A percentile compares a stretch with the other conserved stretches of the same genome.
phyloP scores from a whole-genome alignment of 495 filamentous ascomycete species.

The Cryomyces minteri region DNA sequence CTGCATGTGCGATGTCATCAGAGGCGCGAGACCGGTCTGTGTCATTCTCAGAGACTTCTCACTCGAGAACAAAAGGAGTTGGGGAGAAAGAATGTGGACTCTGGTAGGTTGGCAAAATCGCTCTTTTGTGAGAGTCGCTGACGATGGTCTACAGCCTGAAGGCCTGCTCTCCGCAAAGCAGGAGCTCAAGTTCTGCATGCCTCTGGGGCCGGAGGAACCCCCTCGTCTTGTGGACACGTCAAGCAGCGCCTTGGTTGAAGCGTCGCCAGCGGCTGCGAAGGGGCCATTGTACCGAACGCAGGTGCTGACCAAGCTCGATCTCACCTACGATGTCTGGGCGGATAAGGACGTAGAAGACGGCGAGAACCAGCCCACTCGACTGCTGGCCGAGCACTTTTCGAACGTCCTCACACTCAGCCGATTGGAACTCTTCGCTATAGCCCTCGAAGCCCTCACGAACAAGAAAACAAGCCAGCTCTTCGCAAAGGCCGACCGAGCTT shows the following conservation, averaged over 20 bases:
- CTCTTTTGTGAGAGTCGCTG: too few species aligned
- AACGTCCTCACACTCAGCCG: neutral
- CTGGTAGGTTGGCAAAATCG: too few species aligned
- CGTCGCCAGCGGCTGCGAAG: neutral
- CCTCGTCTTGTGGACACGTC: neutral
- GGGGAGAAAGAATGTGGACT: conserved; percentile 1
- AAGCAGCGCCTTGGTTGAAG: neutral
- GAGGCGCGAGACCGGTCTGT: neutral
- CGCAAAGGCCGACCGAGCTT: neutral
- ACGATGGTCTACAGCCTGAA: too few species aligned
- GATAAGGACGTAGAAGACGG: neutral
- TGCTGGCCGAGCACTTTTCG: conserved; percentile 1
- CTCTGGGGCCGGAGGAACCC: neutral
- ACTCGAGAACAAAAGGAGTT: neutral
- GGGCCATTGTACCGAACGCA: neutral
- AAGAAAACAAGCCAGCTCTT: neutral
- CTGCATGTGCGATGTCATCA: conserved; percentile 1
- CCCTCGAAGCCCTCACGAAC: neutral
- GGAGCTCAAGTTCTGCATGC: neutral
- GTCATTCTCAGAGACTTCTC: conserved; percentile 1
- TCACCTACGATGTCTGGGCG: neutral
- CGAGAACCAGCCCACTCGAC: neutral
- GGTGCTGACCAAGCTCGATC: neutral
- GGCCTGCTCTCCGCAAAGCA: neutral
- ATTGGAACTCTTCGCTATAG: conserved; percentile 1